Evolutionary conservation across 352 stramenopile genomes (phyloP).

Genomic region (Stephanocyclus meneghinianus): DNA sequence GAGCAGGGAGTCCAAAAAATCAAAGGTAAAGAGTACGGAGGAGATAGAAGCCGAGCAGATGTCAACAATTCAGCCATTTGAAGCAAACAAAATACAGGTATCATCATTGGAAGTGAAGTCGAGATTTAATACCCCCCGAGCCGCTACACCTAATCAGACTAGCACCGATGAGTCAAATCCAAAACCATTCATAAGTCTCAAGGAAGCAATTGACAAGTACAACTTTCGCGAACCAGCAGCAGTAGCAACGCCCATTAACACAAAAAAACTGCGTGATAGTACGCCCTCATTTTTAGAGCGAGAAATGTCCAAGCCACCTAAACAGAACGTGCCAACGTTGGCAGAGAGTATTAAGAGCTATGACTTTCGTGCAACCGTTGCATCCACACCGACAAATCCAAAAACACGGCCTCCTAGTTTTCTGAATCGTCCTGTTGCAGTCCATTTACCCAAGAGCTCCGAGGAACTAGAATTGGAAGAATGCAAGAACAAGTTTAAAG

Average conservation of each 20-base stretch:
- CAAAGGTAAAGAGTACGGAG: slow-evolving; percentile 16
- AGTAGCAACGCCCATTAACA: background rate
- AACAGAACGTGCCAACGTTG: slow-evolving; percentile 2
- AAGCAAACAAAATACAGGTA: slow-evolving; percentile 21
- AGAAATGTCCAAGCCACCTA: slow-evolving; percentile 4
- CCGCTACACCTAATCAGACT: background rate
- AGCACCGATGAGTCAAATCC: background rate
- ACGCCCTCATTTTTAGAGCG: slow-evolving; percentile 5
- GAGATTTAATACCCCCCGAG: slow-evolving; percentile 18
- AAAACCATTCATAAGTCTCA: background rate
- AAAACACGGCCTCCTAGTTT: slow-evolving; percentile 11
- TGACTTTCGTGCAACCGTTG: slow-evolving; percentile 3
- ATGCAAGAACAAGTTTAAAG: slow-evolving; percentile 34
- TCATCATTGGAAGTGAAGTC: slow-evolving; percentile 22
- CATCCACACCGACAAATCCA: background rate
- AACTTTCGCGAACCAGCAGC: background rate
- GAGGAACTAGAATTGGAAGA: slow-evolving; percentile 31
- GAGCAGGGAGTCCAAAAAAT: slow-evolving; percentile 3
- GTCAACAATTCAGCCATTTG: slow-evolving; percentile 28
- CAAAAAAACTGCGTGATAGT: background rate
- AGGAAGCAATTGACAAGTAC: slow-evolving; percentile 1
- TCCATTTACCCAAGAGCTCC: background rate
- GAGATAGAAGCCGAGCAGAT: slow-evolving; percentile 26
- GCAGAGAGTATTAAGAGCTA: slow-evolving; percentile 11
- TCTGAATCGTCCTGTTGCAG: background rate